Conservation (phyloP, 2,329 filamentous ascomycete genomes). For the Calonectria pseudoreteaudii region DNA sequence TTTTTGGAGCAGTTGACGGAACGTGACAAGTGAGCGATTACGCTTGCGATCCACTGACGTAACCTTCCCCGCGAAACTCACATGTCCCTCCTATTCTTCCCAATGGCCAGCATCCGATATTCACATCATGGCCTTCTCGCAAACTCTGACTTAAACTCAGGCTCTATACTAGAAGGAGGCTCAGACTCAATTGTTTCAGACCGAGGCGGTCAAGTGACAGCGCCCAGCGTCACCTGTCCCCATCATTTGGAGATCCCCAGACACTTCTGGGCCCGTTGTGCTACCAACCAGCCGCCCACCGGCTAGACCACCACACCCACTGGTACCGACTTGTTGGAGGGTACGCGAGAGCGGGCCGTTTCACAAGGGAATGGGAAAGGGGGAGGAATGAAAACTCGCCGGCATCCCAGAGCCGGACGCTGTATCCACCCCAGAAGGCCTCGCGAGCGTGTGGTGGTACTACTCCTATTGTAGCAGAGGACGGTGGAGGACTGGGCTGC, state of each 20-base stretch:
- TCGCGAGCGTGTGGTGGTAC: neutral
- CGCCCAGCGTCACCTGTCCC: conserved; percentile 25
- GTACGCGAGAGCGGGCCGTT: conserved; percentile 45
- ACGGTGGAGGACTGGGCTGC: conserved; percentile 3
- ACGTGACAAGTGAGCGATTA: conserved; percentile 6
- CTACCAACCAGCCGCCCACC: conserved; percentile 28
- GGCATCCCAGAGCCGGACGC: neutral
- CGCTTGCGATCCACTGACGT: conserved; percentile 15
- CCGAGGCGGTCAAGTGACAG: conserved; percentile 30
- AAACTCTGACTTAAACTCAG: conserved; percentile 4
- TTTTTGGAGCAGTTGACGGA: conserved; percentile 1
- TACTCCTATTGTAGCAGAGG: neutral
- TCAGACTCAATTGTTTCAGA: conserved; percentile 28
- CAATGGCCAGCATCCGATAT: neutral
- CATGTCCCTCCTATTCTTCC: neutral
- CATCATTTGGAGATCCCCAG: conserved; percentile 24
- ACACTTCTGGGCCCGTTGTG: conserved; percentile 29
- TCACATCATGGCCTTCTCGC: neutral
- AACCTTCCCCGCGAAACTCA: conserved; percentile 19
- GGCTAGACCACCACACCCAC: conserved; percentile 23
- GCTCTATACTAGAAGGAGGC: conserved; percentile 15
- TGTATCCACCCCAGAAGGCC: neutral
- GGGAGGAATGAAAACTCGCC: conserved; percentile 23
- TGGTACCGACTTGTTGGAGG: conserved; percentile 30
- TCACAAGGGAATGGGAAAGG: conserved; percentile 32